A percentile compares a stretch with the other conserved stretches of the same genome.
These are phyloP conservation scores for Claviceps citrina DNA, from an alignment of 2,329 filamentous ascomycete genomes.

Conservation along the genomic window DNA sequence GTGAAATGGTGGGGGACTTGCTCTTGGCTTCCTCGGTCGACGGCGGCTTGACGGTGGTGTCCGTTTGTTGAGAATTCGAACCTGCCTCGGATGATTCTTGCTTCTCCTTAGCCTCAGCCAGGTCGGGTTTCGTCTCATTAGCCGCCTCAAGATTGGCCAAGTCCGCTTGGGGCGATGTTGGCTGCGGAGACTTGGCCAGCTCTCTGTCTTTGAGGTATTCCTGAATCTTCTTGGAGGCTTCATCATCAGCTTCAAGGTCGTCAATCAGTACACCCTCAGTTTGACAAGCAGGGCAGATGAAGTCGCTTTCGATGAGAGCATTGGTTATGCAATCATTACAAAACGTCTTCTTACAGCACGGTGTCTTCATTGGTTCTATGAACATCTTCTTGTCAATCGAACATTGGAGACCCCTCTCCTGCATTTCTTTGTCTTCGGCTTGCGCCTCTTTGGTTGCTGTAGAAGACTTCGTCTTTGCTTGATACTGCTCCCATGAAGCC, in stretches of 20 bases:
- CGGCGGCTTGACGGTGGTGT: conserved; percentile 21
- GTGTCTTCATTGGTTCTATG: conserved; percentile 96
- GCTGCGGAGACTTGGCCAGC: conserved; percentile 26
- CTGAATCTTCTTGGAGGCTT: conserved; percentile 63
- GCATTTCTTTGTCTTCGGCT: conserved; percentile 70
- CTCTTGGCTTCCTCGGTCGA: conserved; percentile 10
- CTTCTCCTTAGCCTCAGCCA: conserved; percentile 22
- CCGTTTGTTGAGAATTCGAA: conserved; percentile 7
- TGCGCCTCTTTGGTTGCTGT: conserved; percentile 65
- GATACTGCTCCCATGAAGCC: conserved; percentile 90
- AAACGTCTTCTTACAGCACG: conserved; percentile 95
- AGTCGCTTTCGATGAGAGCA: conserved; percentile 95
- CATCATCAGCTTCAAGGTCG: conserved; percentile 71
- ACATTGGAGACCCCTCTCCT: conserved; percentile 80
- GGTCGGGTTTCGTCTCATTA: conserved; percentile 18
- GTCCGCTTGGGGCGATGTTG: conserved; percentile 19
- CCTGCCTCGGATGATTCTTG: not conserved
- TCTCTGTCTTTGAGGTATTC: conserved; percentile 50
- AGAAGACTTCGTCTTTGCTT: conserved; percentile 82
- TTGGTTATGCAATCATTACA: conserved; percentile 99
- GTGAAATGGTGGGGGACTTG: conserved; percentile 16
- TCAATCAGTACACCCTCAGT: conserved; percentile 86
- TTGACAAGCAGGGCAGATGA: conserved; percentile 84
- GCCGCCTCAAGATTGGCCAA: conserved; percentile 26
- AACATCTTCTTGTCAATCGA: conserved; percentile 96